phyloP scores from a whole-genome alignment of 2,329 filamentous ascomycete genomes.

The Calonectria leucothoes region DNA sequence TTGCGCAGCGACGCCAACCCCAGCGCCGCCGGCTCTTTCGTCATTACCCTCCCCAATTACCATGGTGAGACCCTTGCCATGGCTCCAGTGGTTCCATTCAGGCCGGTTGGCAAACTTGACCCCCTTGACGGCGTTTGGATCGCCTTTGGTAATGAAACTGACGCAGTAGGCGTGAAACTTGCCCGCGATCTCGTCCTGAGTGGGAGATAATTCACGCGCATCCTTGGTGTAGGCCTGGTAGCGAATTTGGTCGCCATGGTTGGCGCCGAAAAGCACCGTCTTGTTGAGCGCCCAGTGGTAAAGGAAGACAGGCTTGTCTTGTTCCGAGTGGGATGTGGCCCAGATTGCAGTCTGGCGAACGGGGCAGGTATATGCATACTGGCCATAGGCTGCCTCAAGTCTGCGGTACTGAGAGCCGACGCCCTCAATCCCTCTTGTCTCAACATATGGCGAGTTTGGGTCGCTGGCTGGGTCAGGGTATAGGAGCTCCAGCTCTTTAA shows the following conservation, averaged over 20 bases:
- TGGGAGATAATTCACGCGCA: conserved; percentile 49
- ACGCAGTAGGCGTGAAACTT: conserved; percentile 36
- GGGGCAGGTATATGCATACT: conserved; percentile 38
- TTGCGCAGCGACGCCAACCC: conserved; percentile 51
- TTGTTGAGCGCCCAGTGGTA: conserved; percentile 48
- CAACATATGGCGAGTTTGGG: conserved; percentile 29
- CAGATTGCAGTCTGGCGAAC: conserved; percentile 37
- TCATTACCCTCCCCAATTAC: conserved; percentile 60
- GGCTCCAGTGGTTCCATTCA: conserved; percentile 39
- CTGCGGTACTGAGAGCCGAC: conserved; percentile 34
- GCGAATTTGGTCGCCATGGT: conserved; percentile 39
- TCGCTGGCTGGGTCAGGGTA: conserved; percentile 35
- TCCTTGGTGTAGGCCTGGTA: conserved; percentile 53
- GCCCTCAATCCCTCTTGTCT: conserved; percentile 25
- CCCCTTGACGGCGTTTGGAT: conserved; percentile 33
- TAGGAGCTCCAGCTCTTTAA: conserved; percentile 28
- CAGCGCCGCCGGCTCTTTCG: conserved; percentile 56
- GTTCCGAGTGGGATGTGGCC: conserved; percentile 28
- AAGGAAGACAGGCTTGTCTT: conserved; percentile 38
- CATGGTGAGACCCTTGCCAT: conserved; percentile 50
- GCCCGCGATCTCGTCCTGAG: conserved; percentile 38
- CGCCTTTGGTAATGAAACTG: conserved; percentile 35
- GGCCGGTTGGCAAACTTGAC: conserved; percentile 37
- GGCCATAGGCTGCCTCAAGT: conserved; percentile 37
- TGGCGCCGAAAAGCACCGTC: conserved; percentile 33